Conservation (phyloP, 495 filamentous ascomycete species). For the Entonaema liquescens region DNA sequence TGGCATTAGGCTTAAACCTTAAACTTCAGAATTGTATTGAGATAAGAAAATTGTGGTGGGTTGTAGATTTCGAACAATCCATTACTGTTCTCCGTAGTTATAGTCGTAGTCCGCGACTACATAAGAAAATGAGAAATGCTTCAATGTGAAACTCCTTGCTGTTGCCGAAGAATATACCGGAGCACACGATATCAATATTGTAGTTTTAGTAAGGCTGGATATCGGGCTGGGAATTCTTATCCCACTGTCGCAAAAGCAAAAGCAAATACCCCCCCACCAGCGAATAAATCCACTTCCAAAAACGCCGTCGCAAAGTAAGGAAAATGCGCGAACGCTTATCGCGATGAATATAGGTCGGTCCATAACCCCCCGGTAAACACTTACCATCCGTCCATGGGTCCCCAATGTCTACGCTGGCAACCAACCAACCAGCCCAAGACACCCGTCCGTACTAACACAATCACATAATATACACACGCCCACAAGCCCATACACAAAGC, state of each 20-base stretch:
- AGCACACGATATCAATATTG: conserved; percentile 1
- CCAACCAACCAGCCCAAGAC: conserved; percentile 12
- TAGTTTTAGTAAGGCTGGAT: background rate
- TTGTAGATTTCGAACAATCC: conserved; percentile 26
- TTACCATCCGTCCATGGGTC: background rate
- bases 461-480: conserved; percentile 14
- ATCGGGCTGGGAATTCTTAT: background rate
- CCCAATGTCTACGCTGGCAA: background rate
- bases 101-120: background rate
- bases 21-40: conserved; percentile 1
- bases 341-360: conserved; percentile 19
- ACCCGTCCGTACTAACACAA: conserved; percentile 1
- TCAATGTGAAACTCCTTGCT: background rate
- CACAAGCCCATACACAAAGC: background rate
- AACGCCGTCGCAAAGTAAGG: conserved; percentile 24
- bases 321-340: conserved; percentile 20
- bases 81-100: conserved; percentile 17
- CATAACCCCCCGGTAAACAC: background rate
- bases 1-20: background rate
- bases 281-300: conserved; percentile 10
- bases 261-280: conserved; percentile 4
- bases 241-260: background rate
- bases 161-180: background rate
- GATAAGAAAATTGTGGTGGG: conserved; percentile 13
- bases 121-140: background rate